A percentile compares a stretch with the other conserved stretches of the same genome.
Conservation (phyloP, 805 yeast genomes). For the Candida jianshihensis region DNA sequence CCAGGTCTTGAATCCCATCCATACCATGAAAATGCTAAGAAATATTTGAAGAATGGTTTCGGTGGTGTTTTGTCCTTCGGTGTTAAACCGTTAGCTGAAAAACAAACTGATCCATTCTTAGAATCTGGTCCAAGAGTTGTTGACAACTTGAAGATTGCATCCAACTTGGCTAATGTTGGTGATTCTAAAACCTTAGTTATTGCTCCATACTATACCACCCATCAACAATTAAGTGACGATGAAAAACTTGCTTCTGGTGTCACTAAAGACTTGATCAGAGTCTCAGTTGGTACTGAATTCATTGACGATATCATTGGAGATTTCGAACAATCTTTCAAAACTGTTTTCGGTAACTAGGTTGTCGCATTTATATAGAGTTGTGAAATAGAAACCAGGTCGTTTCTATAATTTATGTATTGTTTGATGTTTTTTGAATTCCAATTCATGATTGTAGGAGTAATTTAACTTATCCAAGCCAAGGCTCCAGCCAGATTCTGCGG, state of each 20-base stretch:
- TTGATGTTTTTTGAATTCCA: not conserved
- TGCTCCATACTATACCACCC: slow-evolving; percentile 95
- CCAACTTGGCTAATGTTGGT: slow-evolving; percentile 95
- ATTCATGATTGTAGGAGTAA: too few relatives aligned
- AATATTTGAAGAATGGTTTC: slow-evolving; percentile 70
- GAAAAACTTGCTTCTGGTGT: slow-evolving; percentile 85
- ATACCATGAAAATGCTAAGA: slow-evolving; percentile 75
- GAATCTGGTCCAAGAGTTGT: slow-evolving; percentile 81
- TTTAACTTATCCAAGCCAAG: too few relatives aligned
- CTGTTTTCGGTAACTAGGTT: slow-evolving; percentile 34
- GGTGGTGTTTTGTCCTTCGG: slow-evolving; percentile 91
- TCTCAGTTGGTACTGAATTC: slow-evolving; percentile 85
- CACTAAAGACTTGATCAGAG: slow-evolving; percentile 79
- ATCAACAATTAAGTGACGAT: slow-evolving; percentile 78
- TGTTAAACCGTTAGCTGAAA: slow-evolving; percentile 58
- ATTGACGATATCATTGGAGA: slow-evolving; percentile 88
- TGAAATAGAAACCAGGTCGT: too few relatives aligned
- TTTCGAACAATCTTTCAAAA: slow-evolving; percentile 76
- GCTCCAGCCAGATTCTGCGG: too few relatives aligned
- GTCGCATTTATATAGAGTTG: not conserved
- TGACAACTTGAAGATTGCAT: slow-evolving; percentile 75
- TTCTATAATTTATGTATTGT: too few relatives aligned
- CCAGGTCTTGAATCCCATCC: slow-evolving; percentile 79
- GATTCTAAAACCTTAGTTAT: slow-evolving; percentile 93
- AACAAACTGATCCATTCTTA: slow-evolving; percentile 51